Evolutionary conservation across 1,139 yeast genomes (phyloP), one percentile per base, ranked within the genome.

Genomic region (Yamadazyma triangularis): DNA sequence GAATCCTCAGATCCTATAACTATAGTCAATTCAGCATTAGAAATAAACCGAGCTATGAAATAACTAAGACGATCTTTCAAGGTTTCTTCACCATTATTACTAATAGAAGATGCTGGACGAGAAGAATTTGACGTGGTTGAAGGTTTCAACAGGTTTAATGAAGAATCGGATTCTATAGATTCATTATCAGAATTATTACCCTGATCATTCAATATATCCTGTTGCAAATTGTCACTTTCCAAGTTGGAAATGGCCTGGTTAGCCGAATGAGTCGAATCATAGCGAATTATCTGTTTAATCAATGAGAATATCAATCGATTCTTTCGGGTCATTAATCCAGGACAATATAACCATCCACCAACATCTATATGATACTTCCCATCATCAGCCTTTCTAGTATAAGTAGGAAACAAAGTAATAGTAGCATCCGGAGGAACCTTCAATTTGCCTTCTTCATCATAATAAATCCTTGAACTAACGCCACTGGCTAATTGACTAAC

Each of bases 311-410:
- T 64, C 32, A 88, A 55, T 40, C 80, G 61, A 50, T 87, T 84
- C 48, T 83, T 84, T 29, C 95, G 63, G 19, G 77, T 73, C 66
- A 79, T 71, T 8, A 70, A 64, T 1, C 91, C 93, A 1, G 88
- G 88, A 26, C 85, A 66, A 35, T 70, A 76, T 8, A 86, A 67
- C 73, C 83, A 75, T 3, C 96, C 95, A 28, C 84, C 71, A 2
- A 87, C 75, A 31, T 79, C 77, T 2, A 88, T 79, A 29, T 70
- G 65, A 48, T 60, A 78, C 9, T 22, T 24, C 5, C 51, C 53
- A 8, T 55, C 57, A 12, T 43, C 50, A 0, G 45, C 44, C 13
- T 51, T 37, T 13, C 81, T 58, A 0, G 87, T 70, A 51, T 81
- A 85, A 4, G 86, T 73, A 2, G 89, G 89, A 44, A 79, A 83